phyloP scores from a whole-genome alignment of 179 eudicot species.

The Dionaea muscipula region DNA sequence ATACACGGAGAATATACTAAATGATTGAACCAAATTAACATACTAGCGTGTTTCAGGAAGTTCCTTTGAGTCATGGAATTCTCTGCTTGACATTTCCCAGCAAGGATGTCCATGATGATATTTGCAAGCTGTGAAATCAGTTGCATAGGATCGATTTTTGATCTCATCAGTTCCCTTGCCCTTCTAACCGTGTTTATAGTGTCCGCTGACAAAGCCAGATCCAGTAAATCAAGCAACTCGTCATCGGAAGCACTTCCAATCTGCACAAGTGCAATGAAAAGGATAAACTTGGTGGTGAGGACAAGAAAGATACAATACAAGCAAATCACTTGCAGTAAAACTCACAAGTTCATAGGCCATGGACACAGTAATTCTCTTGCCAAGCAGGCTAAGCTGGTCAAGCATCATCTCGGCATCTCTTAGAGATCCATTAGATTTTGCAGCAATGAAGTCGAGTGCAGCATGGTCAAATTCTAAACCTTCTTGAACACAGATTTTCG shows the following conservation, averaged over 20 bases:
- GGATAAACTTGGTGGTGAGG: no score
- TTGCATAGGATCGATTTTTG: constrained; percentile 85
- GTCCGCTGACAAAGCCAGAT: constrained; percentile 79
- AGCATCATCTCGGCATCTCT: constrained; percentile 97
- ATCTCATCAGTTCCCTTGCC: constrained; percentile 84
- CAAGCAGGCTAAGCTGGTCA: constrained; percentile 85
- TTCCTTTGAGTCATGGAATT: constrained; percentile 45
- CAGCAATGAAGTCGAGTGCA: constrained; percentile 75
- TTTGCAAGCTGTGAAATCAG: constrained; percentile 82
- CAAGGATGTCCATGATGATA: constrained; percentile 88
- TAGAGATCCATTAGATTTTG: constrained; percentile 75
- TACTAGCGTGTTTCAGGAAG: constrained; percentile 57
- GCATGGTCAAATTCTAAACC: constrained; percentile 58
- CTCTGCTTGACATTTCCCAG: constrained; percentile 58
- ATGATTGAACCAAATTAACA: constrained; percentile 16
- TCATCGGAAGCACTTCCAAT: constrained; percentile 86
- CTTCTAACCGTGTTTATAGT: constrained; percentile 66
- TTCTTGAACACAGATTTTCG: constrained; percentile 65
- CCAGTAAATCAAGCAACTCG: constrained; percentile 64
- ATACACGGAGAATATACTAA: neutral
- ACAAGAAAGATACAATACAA: neutral
- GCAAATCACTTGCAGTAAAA: constrained; percentile 4
- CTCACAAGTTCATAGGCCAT: constrained; percentile 81
- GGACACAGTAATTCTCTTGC: constrained; percentile 53
- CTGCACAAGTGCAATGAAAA: constrained; percentile 24